These are phyloP conservation scores for Phoma sp. DNA, from an alignment of 2,329 filamentous ascomycete genomes.

Conservation along the genomic window DNA sequence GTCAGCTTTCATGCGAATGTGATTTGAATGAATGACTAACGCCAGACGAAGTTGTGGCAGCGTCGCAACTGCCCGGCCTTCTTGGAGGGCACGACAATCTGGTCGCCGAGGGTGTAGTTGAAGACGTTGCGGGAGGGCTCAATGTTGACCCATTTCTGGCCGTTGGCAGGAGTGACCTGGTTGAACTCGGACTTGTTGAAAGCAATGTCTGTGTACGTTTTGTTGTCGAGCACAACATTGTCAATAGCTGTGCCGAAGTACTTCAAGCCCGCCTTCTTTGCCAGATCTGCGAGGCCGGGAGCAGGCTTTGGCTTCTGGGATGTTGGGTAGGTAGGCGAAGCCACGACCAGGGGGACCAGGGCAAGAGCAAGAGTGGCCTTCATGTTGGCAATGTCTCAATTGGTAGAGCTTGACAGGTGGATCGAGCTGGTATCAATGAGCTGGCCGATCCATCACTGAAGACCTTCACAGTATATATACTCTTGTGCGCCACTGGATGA, in stretches of 20 bases:
- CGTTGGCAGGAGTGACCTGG: constrained; percentile 68
- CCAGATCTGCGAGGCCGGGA: constrained; percentile 57
- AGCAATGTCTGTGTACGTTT: constrained; percentile 62
- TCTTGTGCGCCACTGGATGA: neutral
- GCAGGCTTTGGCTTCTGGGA: constrained; percentile 15
- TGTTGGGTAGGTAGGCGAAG: constrained; percentile 24
- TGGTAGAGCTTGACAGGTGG: neutral
- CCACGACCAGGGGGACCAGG: constrained; percentile 24
- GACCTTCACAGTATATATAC: neutral
- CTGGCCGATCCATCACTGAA: neutral
- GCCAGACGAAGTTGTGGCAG: constrained; percentile 67
- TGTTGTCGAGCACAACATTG: constrained; percentile 55
- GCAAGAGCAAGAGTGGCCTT: constrained; percentile 28
- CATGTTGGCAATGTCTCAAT: constrained; percentile 23
- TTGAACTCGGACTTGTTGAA: constrained; percentile 65
- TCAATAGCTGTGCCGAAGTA: constrained; percentile 67
- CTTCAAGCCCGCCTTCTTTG: constrained; percentile 61
- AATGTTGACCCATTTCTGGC: constrained; percentile 68
- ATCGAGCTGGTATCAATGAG: neutral
- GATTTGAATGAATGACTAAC: no score
- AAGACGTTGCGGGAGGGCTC: constrained; percentile 65
- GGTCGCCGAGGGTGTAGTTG: constrained; percentile 63
- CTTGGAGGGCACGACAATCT: constrained; percentile 50
- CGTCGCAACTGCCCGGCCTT: constrained; percentile 58
- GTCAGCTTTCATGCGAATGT: no score